Percentiles rank a stretch among this genome's conserved stretches.
These are phyloP conservation scores for Turnera subulata DNA, from an alignment of 345 rosid species.

Conservation along the genomic window DNA sequence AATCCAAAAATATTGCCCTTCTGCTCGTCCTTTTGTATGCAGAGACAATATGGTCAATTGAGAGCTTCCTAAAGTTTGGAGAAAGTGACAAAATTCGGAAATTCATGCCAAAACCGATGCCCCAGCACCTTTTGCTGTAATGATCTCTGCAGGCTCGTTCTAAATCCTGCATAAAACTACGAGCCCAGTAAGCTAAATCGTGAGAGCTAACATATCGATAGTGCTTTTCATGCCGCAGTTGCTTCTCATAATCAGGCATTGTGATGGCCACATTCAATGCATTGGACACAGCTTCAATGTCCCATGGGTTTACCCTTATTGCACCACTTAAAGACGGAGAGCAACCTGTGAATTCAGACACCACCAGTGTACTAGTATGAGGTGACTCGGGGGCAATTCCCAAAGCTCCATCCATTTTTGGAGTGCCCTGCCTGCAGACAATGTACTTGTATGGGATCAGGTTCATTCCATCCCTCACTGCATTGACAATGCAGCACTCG, in stretches of 20 bases:
- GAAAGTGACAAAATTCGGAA: constrained; percentile 38
- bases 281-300: constrained; percentile 38
- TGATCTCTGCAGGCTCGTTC: constrained; percentile 38
- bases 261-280: constrained; percentile 29
- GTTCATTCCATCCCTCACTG: constrained; percentile 50
- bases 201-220: constrained; percentile 35
- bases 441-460: constrained; percentile 39
- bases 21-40: constrained; percentile 31
- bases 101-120: constrained; percentile 37
- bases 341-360: constrained; percentile 44
- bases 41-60: constrained; percentile 28
- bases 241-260: constrained; percentile 30
- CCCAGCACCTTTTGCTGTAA: constrained; percentile 35
- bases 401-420: constrained; percentile 28
- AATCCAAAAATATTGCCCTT: constrained; percentile 45
- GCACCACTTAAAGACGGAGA: constrained; percentile 51
- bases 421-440: constrained; percentile 40
- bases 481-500: constrained; percentile 43
- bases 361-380: constrained; percentile 37
- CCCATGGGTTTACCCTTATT: constrained; percentile 46
- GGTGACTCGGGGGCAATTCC: constrained; percentile 18
- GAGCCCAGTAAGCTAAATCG: constrained; percentile 40
- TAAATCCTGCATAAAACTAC: constrained; percentile 40
- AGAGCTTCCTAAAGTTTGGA: constrained; percentile 38
- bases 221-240: constrained; percentile 45